Percentiles rank a stretch among this genome's conserved stretches.
phyloP scores from a whole-genome alignment of 331 rosid genomes.

The Prunus yedoensis region DNA sequence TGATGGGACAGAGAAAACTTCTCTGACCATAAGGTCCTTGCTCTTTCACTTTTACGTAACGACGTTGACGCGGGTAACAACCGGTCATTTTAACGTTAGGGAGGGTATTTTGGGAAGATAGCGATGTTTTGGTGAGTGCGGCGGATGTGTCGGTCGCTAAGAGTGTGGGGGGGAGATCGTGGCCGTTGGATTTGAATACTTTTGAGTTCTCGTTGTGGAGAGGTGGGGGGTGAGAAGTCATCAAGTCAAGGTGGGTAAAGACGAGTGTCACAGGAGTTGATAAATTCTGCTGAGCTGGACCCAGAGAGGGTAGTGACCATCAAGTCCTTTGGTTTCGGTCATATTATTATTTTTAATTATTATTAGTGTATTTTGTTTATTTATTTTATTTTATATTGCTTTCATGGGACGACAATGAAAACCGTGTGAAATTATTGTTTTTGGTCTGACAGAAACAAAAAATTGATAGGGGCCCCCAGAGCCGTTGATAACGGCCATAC shows the following conservation, averaged over 20 bases:
- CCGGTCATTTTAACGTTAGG: conserved; percentile 25
- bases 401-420: not conserved
- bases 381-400: not conserved
- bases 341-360: not conserved
- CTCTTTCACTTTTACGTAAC: not conserved
- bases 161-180: not conserved
- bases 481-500: conserved; percentile 2
- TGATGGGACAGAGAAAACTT: conserved; percentile 4
- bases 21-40: conserved; percentile 46
- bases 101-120: conserved; percentile 44
- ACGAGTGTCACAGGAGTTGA: not conserved
- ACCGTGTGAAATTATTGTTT: not conserved
- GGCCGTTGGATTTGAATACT: conserved; percentile 36
- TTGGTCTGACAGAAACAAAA: not conserved
- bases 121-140: not conserved
- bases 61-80: conserved; percentile 7
- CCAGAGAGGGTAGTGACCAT: not conserved
- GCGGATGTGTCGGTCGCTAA: not conserved
- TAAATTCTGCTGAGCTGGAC: conserved; percentile 27
- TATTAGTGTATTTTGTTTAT: not conserved
- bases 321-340: not conserved
- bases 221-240: not conserved
- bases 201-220: not conserved
- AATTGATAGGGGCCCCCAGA: not conserved
- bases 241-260: conserved; percentile 23